Evolutionary conservation across 2,329 filamentous ascomycete genomes (phyloP).

Genomic region (Geosmithia putterillii): DNA sequence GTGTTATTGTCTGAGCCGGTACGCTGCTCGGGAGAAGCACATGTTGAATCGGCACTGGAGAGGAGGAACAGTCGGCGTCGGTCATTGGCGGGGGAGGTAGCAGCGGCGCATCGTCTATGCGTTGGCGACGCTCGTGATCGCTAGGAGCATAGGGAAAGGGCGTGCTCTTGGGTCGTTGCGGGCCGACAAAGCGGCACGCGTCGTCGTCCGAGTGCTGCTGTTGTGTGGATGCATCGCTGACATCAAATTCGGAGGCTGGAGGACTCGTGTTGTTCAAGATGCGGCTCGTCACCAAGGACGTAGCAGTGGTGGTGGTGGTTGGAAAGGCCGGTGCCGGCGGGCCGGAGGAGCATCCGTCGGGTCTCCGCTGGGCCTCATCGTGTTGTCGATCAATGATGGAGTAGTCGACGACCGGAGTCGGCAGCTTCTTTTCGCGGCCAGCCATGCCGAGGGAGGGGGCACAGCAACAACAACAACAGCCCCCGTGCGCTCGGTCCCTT

Average conservation of each 20-base stretch:
- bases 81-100: too few relatives aligned
- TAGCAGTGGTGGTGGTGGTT: neutral
- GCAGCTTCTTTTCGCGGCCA: neutral
- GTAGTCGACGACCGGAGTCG: neutral
- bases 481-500: too few relatives aligned
- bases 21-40: too few relatives aligned
- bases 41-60: too few relatives aligned
- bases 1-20: too few relatives aligned
- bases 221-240: neutral
- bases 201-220: neutral
- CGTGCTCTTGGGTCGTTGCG: constrained; percentile 46
- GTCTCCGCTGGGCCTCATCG: neutral
- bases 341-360: neutral
- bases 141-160: constrained; percentile 41
- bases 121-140: constrained; percentile 6
- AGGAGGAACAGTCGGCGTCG: too few relatives aligned
- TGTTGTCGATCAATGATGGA: neutral
- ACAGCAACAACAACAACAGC: too few relatives aligned
- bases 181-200: constrained; percentile 4
- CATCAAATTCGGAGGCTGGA: too few relatives aligned
- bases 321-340: neutral
- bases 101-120: too few relatives aligned
- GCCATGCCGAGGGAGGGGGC: neutral
- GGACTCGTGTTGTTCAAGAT: neutral
- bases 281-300: neutral